Conservation (phyloP, 2,329 filamentous ascomycete genomes). For the Sporothrix pseudoabietina region DNA sequence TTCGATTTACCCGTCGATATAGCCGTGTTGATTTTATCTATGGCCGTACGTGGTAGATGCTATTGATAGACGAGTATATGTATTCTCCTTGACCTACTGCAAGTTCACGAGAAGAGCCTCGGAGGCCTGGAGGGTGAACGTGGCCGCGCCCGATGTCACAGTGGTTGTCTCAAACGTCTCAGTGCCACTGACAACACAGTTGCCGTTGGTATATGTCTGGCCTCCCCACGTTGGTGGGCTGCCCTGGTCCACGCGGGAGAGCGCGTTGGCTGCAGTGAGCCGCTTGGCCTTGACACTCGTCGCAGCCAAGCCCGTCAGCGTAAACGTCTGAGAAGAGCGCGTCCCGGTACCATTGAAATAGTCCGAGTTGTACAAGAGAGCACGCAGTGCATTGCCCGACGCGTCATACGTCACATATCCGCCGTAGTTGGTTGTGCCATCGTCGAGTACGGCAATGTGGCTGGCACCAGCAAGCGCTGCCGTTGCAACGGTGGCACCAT, state of each 20-base stretch:
- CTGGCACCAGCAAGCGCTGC: conserved; percentile 47
- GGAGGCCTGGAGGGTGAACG: conserved; percentile 48
- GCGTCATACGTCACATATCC: conserved; percentile 50
- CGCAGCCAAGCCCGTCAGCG: conserved; percentile 46
- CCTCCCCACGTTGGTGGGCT: conserved; percentile 49
- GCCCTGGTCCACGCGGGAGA: conserved; percentile 49
- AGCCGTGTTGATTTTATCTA: too few species aligned
- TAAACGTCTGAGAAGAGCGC: conserved; percentile 45
- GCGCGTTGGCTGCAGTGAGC: conserved; percentile 49
- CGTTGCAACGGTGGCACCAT: conserved; percentile 53
- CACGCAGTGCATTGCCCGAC: conserved; percentile 42
- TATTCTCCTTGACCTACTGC: conserved; percentile 34
- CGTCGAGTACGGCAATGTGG: conserved; percentile 51
- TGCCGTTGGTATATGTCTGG: conserved; percentile 50
- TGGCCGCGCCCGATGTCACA: conserved; percentile 44
- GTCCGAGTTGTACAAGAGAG: conserved; percentile 52
- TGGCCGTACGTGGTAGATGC: too few species aligned
- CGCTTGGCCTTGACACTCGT: conserved; percentile 44
- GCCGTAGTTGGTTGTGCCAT: conserved; percentile 45
- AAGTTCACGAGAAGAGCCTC: conserved; percentile 55
- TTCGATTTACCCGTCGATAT: too few species aligned
- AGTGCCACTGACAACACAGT: conserved; percentile 48
- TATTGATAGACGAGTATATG: too few species aligned
- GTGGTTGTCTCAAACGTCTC: conserved; percentile 44
- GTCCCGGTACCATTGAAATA: conserved; percentile 45